Base-by-base conservation (phyloP, 139 green algal species). In the Dunaliella primolecta region DNA sequence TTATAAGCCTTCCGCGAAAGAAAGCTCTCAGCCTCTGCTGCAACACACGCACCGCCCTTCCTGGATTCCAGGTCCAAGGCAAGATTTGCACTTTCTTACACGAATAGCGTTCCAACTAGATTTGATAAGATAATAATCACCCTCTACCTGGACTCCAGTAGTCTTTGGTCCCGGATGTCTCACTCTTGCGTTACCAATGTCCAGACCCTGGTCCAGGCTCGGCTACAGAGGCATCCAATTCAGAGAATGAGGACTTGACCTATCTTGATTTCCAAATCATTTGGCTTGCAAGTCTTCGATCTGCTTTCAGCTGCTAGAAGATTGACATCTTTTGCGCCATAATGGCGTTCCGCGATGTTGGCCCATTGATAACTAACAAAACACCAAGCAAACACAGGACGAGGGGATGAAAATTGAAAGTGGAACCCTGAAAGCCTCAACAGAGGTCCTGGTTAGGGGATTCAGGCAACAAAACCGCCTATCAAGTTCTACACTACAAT, bases 41-140 rank as follows among this genome's bases (percentile, higher is more conserved):
- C 46, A 64, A 64, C 77, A 78, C 72, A 78, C 72, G 20, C 72
- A 64, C 46, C n/a, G n/a, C n/a, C n/a, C n/a, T n/a, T n/a, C n/a
- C n/a, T n/a, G n/a, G n/a, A n/a, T n/a, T n/a, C n/a, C n/a, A n/a
- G n/a, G n/a, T n/a, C n/a, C n/a, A n/a, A n/a, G n/a, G n/a, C n/a
- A n/a, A 64, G 7, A 64, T 15, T 25, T 15, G 15, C 46, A 64
- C 46, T 25, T 15, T 25, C 46, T 7, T 64, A 64, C 46, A 64
- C 46, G 46, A 64, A 64, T 64, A 15, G n/a, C n/a, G n/a, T n/a
- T n/a, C n/a, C n/a, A n/a, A n/a, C n/a, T n/a, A n/a, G n/a, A n/a
- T n/a, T n/a, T n/a, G n/a, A n/a, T n/a, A n/a, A n/a, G n/a, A n/a
- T n/a, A n/a, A n/a, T n/a, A n/a, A n/a, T n/a, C n/a, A n/a, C n/a